Evolutionary conservation across 177 flowering plant genomes (phyloP), one percentile per base, ranked within the genome.

Genomic region (Vitis hybrid): DNA sequence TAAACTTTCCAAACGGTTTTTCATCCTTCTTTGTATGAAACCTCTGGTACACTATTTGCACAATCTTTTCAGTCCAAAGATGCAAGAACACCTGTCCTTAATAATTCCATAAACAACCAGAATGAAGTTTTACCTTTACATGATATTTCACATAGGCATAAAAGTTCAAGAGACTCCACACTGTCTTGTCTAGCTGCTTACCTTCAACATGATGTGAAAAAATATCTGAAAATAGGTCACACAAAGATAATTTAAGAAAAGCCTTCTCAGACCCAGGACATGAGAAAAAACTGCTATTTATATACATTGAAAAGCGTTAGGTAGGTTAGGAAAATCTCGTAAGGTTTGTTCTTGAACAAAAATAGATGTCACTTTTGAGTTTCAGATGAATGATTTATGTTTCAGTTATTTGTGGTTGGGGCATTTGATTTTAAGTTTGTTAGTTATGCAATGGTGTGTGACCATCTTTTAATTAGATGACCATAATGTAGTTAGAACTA

Each of bases 131-230:
- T 78, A 91, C 97, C 97, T 91, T 89, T 58, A 91, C 77, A 52
- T 88, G 89, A 62, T 78, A 70, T 67, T 91, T 94, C 55, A 92
- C 91, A 68, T 80, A 87, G 57, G 93, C 77, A 68, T 86, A 70
- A 80, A 94, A 90, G 76, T 88, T 92, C 63, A 89, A 69, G 53
- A 94, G 79, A 74, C 75, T 85, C 97, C 98, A 92, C 21, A 89
- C 87, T 2, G 86, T 90, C 73, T 86, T 90, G 76, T 92, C 94
- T 19, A 92, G 81, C 52, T 71, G 84, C 77, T 82, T 84, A 51
- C 86, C 86, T 74, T 87, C 75, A 60, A 88, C 78, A 73, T 90
- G 98, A n/a, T 74, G 77, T 5, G 92, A 77, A 56, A 65, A 76
- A 14, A 92, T 84, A 62, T 94, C 97, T 90, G 86, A 26, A 58